Evolutionary conservation across 768 basidiomycete genomes (phyloP).

Genomic region (Russula sp.): DNA sequence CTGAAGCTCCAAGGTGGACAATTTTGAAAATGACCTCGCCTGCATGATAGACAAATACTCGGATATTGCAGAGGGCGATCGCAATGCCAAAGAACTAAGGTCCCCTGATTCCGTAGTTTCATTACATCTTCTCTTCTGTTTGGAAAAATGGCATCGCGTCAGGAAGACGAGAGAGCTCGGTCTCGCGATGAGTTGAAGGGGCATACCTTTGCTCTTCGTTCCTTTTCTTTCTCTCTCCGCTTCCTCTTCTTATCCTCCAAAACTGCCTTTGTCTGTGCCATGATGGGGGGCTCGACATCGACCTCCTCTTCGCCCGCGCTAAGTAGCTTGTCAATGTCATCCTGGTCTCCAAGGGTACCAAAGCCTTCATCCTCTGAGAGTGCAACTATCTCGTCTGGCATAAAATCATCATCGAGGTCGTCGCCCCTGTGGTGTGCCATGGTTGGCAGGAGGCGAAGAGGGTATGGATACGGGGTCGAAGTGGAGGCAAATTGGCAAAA

Average conservation of each 20-base stretch:
- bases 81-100: slow-evolving; percentile 43
- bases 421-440: slow-evolving; percentile 47
- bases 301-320: slow-evolving; percentile 39
- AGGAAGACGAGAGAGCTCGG: not conserved
- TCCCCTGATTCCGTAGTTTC: slow-evolving; percentile 35
- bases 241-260: slow-evolving; percentile 59
- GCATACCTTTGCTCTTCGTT: slow-evolving; percentile 56
- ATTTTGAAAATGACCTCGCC: slow-evolving; percentile 56
- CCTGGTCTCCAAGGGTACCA: slow-evolving; percentile 24
- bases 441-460: slow-evolving; percentile 16
- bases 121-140: slow-evolving; percentile 59
- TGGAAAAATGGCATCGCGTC: slow-evolving; percentile 2
- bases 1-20: slow-evolving; percentile 71
- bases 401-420: slow-evolving; percentile 80
- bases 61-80: slow-evolving; percentile 49
- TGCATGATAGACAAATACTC: slow-evolving; percentile 62
- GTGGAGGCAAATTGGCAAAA: not conserved
- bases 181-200: not conserved
- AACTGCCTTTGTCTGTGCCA: slow-evolving; percentile 21
- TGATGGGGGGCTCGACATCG: slow-evolving; percentile 25
- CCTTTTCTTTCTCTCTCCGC: slow-evolving; percentile 65
- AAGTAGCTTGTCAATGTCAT: slow-evolving; percentile 35
- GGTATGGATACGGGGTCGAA: not conserved
- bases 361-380: slow-evolving; percentile 50
- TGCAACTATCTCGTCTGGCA: slow-evolving; percentile 60